Evolutionary conservation across 371 early-diverging fungal species (phyloP), one percentile per base, ranked within the genome.

Genomic region (Dinochytrium kinnereticum): DNA sequence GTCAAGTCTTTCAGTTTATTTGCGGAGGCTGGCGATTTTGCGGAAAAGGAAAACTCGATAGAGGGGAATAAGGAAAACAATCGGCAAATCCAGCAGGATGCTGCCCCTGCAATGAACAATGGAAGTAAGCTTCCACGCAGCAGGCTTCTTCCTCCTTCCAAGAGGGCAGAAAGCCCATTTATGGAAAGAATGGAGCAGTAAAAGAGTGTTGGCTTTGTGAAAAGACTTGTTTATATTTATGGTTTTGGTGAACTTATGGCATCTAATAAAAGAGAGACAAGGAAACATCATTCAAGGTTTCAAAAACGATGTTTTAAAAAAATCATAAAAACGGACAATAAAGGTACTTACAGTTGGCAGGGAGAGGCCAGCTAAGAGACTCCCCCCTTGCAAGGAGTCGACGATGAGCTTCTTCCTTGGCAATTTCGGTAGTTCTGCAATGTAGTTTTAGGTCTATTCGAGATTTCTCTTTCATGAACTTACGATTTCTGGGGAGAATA

Each of bases 341-440:
- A 67, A 44, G 10, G n/a, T n/a, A 68, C 73, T 67, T 67, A 74
- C 74, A 80, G 72, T 78, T 68, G 31, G 81, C 71, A 1, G 84
- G 84, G 69, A 83, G 71, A 13, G 84, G 84, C 84, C 84, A 83
- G 21, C 80, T 78, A 34, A 83, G 81, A 19, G 71, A 69, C 55
- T 83, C 84, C 2, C 84, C 84, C 21, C 80, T 76, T 36, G 59
- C 77, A 5, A 70, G 78, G 39, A 83, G 55, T 1, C 84, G 78
- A 31, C 76, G 71, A 51, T 81, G 80, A 0, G 84, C 84, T 66
- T 83, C 84, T 10, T 74, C 67, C 53, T 74, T 75, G 34, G 81
- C 76, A 36, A 49, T 64, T 19, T 76, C 76, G 28, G 75, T 71
- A 33, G 73, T 53, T 21, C 83, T 83, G 65, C 39, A 36, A 15